Evolutionary conservation across 164 flowering plant species (phyloP), one percentile per base, ranked within the genome.

Genomic region (Saururus chinensis): DNA sequence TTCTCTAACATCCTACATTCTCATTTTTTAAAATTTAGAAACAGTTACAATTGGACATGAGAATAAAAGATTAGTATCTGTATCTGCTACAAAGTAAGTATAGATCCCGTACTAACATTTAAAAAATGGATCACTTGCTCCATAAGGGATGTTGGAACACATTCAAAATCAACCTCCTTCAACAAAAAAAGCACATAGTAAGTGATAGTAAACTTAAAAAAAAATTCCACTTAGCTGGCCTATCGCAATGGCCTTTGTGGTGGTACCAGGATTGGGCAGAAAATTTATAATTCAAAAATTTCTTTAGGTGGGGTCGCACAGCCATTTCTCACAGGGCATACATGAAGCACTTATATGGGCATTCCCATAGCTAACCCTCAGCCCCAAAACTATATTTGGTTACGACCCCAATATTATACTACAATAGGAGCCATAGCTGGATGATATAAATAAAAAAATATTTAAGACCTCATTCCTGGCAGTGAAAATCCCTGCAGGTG

Each of bases 141-240:
- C 91, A 91, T 80, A 61, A 91, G 88, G 61, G 89, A 84, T 51
- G 70, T 74, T 17, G 95, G 93, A 68, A 87, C 97, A 61, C 97
- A 91, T 78, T 95, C 99, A 71, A 95, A 95, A 57, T 83, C 92
- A 25, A 70, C 67, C 40, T 80, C 96, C 99, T 93, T 68, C 68
- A 74, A 58, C 19, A 57, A 41, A 17, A 53, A 23, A 45, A 2
- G 17, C 4, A 45, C 49, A 45, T 45, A 7, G 11, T 12, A 45
- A 45, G 49, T 45, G 49, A 45, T 9, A 1, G 49, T 45, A 45
- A 45, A 45, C 49, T 12, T 45, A 45, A 45, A 45, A 45, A 13
- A 45, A 45, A 45, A 45, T 45, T 17, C 49, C 14, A 45, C 14
- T 17, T 45, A 45, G 2, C 49, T 45, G 49, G 17, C 17, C 49